Evolutionary conservation across 192 early-diverging fungal genomes (phyloP), one percentile per base, ranked within the genome.

Genomic region (Podila clonocystis): DNA sequence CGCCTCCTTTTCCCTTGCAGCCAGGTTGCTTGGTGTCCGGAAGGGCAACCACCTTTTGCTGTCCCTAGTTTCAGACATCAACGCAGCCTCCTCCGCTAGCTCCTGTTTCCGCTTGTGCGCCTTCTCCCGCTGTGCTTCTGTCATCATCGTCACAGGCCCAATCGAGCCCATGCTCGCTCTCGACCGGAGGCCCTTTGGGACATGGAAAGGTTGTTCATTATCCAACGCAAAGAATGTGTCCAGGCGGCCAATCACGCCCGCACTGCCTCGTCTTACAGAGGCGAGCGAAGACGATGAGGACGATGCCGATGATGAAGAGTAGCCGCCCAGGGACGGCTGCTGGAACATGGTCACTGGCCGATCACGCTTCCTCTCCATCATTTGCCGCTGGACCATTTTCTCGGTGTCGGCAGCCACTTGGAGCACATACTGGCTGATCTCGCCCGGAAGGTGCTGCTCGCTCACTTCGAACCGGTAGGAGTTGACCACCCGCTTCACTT

Each of bases 391-490:
- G 28, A 31, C 55, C 59, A 68, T 64, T n/a, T 87, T 88, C 66
- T 85, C 89, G 0, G 91, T 87, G 38, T 93, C 92, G 29, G 91
- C 90, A 55, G 91, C 91, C 19, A 93, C 86, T 49, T 90, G 87
- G 33, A 90, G 79, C 9, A 94, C 84, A 77, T 96, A 96, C 55
- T 90, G 87, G 64, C 86, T 88, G 9, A 97, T 86, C 31, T 95
- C 95, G 26, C 85, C 82, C 13, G 92, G 83, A 34, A 97, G 76
- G 4, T 85, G 71, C n/a, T 80, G 59, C 74, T 98, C 97, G 29
- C 91, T 91, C 12, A 95, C 93, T 73, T 98, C 97, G 77, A 97
- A 98, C 20, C 91, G 87, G 75, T 98, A 98, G 45, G 86, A 79
- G 29, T 88, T 86, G 22, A 96, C 89, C n/a, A 87, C 89, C 12